Conservation (phyloP, 1,284 basidiomycete genomes). For the Puccinia horiana region DNA sequence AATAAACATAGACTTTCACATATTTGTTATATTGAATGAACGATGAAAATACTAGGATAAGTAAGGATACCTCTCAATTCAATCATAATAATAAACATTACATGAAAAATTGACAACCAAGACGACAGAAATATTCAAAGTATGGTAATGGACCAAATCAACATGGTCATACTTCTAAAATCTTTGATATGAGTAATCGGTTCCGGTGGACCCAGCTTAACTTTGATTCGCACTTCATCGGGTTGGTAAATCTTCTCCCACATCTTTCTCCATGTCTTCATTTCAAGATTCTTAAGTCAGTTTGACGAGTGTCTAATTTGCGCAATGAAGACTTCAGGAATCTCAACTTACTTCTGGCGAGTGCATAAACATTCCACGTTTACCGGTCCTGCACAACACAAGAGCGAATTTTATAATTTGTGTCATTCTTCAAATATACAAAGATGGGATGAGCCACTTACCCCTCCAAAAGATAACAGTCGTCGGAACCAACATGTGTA, state of each 20-base stretch:
- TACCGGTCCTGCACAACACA: slow-evolving; percentile 16
- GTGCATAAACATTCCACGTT: slow-evolving; percentile 48
- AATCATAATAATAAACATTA: slow-evolving; percentile 3
- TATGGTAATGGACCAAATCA: slow-evolving; percentile 44
- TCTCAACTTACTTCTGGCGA: slow-evolving; percentile 26
- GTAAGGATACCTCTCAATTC: neutral
- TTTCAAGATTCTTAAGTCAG: neutral
- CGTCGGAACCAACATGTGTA: slow-evolving; percentile 33
- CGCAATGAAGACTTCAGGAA: neutral
- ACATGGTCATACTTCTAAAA: slow-evolving; percentile 45
- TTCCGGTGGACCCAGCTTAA: slow-evolving; percentile 38
- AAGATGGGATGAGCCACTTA: neutral
- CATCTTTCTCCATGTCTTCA: slow-evolving; percentile 41
- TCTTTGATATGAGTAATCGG: slow-evolving; percentile 36
- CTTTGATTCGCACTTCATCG: slow-evolving; percentile 25
- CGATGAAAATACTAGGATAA: neutral
- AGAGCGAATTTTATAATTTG: neutral
- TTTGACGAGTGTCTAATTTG: neutral
- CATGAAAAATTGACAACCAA: neutral
- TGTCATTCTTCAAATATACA: neutral
- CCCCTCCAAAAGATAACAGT: slow-evolving; percentile 21
- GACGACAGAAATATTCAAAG: neutral
- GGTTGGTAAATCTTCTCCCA: slow-evolving; percentile 39
- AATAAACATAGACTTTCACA: slow-evolving; percentile 1
- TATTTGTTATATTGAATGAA: neutral